Conservation (phyloP, 306 rosid species). For the Cicer bijugum region DNA sequence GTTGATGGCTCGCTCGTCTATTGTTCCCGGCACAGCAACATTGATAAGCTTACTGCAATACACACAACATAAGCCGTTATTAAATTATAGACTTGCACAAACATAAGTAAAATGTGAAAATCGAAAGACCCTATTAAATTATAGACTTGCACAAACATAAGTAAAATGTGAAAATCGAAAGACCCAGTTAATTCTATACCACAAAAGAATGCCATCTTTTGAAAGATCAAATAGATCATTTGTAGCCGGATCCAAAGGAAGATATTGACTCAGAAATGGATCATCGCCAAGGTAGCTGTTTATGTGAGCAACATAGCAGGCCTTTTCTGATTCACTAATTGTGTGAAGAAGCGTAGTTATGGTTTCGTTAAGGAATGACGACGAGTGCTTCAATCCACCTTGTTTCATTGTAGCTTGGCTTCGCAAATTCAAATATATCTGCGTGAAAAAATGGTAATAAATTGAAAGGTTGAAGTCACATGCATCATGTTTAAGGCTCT, state of each 20-base stretch:
- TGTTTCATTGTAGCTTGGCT: slow-evolving; percentile 57
- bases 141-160: slow-evolving; percentile 37
- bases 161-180: slow-evolving; percentile 40
- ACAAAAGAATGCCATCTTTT: slow-evolving; percentile 92
- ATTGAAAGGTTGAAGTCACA: slow-evolving; percentile 30
- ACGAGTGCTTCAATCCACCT: slow-evolving; percentile 74
- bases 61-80: slow-evolving; percentile 23
- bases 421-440: slow-evolving; percentile 80
- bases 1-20: slow-evolving; percentile 94
- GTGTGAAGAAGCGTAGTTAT: slow-evolving; percentile 95
- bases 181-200: slow-evolving; percentile 66
- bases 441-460: slow-evolving; percentile 43
- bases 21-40: slow-evolving; percentile 98
- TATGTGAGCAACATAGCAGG: slow-evolving; percentile 86
- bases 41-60: slow-evolving; percentile 94
- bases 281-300: slow-evolving; percentile 95
- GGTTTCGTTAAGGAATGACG: slow-evolving; percentile 80
- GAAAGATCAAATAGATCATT: slow-evolving; percentile 72
- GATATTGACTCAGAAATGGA: slow-evolving; percentile 77
- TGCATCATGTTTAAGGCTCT: slow-evolving; percentile 29
- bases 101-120: slow-evolving; percentile 41
- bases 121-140: slow-evolving; percentile 38
- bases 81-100: slow-evolving; percentile 32
- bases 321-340: slow-evolving; percentile 82
- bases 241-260: slow-evolving; percentile 77